A percentile compares a stretch with the other conserved stretches of the same genome.
phyloP scores from a whole-genome alignment of 495 filamentous ascomycete genomes.

The Neohortaea acidophila region DNA sequence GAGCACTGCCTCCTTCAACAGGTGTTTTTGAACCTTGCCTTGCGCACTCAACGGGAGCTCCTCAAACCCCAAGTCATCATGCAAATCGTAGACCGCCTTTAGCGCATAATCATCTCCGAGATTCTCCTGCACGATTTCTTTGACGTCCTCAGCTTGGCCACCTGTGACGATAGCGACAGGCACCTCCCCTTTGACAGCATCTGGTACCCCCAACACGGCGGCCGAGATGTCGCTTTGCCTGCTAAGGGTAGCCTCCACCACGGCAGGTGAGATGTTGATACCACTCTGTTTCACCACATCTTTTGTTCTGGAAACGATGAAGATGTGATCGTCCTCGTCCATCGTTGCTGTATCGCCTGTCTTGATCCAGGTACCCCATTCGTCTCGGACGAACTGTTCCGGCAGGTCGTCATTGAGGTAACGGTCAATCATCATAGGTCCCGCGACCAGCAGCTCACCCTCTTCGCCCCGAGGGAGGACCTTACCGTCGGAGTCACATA shows the following conservation, averaged over 20 bases:
- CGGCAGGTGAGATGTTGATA: conserved; percentile 1
- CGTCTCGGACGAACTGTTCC: conserved; percentile 1
- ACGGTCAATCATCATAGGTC: neutral
- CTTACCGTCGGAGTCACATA: conserved; percentile 1
- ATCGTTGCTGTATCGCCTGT: conserved; percentile 5
- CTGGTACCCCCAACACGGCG: conserved; percentile 1
- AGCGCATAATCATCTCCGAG: conserved; percentile 1
- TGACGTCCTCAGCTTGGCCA: neutral
- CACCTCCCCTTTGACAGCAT: conserved; percentile 1
- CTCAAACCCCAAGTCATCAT: conserved; percentile 1
- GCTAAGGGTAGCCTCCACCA: conserved; percentile 3
- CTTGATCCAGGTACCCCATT: neutral
- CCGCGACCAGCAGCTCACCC: conserved; percentile 5
- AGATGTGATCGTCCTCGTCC: neutral
- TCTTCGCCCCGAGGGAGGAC: conserved; percentile 1
- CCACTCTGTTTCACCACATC: conserved; percentile 7
- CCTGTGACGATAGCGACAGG: conserved; percentile 2
- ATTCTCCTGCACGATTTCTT: neutral
- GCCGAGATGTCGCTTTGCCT: neutral
- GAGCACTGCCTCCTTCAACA: neutral
- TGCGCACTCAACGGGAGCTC: conserved; percentile 2
- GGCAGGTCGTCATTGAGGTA: conserved; percentile 1
- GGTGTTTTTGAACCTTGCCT: conserved; percentile 3
- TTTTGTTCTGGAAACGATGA: conserved; percentile 4
- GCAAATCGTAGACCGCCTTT: neutral